Evolutionary conservation across 106 monocot species (phyloP).

Genomic region (Triglochin maritima): DNA sequence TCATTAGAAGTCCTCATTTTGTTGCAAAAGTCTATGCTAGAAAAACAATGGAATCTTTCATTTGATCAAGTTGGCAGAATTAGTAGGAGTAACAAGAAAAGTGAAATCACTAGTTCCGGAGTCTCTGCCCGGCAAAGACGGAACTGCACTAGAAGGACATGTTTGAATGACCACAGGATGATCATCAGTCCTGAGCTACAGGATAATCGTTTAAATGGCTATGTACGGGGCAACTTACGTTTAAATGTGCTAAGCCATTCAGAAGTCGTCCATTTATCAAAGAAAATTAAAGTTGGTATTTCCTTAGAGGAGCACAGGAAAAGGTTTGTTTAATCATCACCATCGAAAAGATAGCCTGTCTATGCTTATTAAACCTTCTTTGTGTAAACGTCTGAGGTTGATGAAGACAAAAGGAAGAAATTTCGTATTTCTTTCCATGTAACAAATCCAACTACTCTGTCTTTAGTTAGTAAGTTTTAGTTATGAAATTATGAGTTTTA

Average conservation of each 20-base stretch:
- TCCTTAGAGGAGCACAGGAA: constrained; percentile 22
- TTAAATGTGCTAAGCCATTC: constrained; percentile 22
- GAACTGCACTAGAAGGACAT: constrained; percentile 20
- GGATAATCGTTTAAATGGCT: constrained; percentile 10
- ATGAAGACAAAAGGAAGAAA: no score
- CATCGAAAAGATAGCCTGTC: neutral
- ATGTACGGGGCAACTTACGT: constrained; percentile 16
- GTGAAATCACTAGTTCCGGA: constrained; percentile 42
- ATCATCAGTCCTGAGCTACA: constrained; percentile 10
- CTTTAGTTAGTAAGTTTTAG: no score
- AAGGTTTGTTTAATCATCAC: constrained; percentile 10
- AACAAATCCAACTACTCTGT: no score
- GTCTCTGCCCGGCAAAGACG: constrained; percentile 70
- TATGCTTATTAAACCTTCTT: no score
- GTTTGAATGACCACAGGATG: constrained; percentile 7
- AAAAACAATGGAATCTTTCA: constrained; percentile 91
- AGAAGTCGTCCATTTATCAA: constrained; percentile 20
- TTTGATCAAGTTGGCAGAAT: constrained; percentile 20
- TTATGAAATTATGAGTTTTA: no score
- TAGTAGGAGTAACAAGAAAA: constrained; percentile 15
- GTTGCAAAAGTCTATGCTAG: constrained; percentile 89
- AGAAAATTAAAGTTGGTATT: constrained; percentile 20
- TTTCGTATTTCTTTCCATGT: no score
- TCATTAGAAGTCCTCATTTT: constrained; percentile 75
- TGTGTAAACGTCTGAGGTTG: no score